Percentiles rank a stretch among this genome's conserved stretches.
Conservation (phyloP, 148 eudicot species). For the Vaccinium darrowii region DNA sequence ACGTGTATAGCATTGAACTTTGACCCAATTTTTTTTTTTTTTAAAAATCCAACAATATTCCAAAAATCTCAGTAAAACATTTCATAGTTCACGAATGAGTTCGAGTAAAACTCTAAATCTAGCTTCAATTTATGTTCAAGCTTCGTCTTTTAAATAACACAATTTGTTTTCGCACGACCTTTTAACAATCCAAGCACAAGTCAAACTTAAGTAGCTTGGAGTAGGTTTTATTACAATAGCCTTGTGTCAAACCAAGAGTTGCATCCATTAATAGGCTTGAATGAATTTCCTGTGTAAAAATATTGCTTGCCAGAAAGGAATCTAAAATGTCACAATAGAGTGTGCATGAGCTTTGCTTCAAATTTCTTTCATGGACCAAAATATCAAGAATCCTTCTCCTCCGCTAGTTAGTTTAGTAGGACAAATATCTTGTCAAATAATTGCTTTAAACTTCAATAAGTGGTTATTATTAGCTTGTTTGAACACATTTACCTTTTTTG, state of each 20-base stretch:
- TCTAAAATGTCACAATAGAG: background rate
- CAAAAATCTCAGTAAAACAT: no score
- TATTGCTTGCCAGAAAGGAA: background rate
- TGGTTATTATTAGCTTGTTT: slow-evolving; percentile 20
- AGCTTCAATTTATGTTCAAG: background rate
- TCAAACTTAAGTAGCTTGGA: background rate
- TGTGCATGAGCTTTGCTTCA: background rate
- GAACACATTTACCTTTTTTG: background rate
- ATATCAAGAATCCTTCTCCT: background rate
- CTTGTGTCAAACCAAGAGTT: background rate
- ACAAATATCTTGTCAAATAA: slow-evolving; percentile 25
- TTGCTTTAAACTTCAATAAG: slow-evolving; percentile 18
- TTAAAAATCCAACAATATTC: no score
- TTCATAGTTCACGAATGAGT: background rate
- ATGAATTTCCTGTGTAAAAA: background rate
- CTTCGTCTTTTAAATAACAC: background rate
- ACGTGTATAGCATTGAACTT: background rate
- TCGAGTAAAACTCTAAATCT: background rate
- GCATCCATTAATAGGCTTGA: background rate
- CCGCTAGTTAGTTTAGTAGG: slow-evolving; percentile 18
- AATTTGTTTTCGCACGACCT: background rate
- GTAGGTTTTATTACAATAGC: background rate
- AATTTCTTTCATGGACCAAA: background rate
- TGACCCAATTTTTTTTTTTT: no score
- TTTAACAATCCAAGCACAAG: background rate